Evolutionary conservation across 2,329 filamentous ascomycete genomes (phyloP), one percentile per base, ranked within the genome.

Genomic region (Beauveria brongniartii): DNA sequence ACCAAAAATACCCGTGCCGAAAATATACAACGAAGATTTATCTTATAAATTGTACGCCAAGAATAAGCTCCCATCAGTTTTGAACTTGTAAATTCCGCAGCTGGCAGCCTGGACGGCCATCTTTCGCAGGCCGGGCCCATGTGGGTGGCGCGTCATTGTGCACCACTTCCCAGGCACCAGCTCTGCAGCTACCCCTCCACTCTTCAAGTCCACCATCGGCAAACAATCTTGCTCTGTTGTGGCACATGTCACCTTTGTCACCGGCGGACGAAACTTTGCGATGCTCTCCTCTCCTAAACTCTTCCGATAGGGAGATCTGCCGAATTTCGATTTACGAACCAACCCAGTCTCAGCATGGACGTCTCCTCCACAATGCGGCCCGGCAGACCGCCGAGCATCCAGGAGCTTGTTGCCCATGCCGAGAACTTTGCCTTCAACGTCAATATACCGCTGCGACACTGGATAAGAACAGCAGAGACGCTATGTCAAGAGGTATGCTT

Each of bases 401-500:
- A 88, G 68, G 89, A 95, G 70, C 88, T 97, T 63, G 84, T 87
- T 12, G 79, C 82, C 34, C 85, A 87, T 66, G 94, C 93, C 3
- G 81, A 87, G 64, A 84, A 88, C 65, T 97, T 94, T 71, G 85
- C 89, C 61, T 97, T 92, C 77, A 90, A 92, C 71, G 81, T 82
- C 1, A 81, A 82, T 37, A 88, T 96, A 57, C 83, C 88, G 3
- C 80, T 97, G 61, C 88, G 87, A 65, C 86, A 89, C 72, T 96
- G 92, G 90, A 77, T 92, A 30, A 84, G 91, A 41, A 90, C 92
- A 2, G 90, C 91, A 6, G 86, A 89, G 63, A 90, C 88, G 5
- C 77, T 97, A 57, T 81, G 89, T 63, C 88, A 91, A 73, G 90
- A 96, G 83, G 92, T 95, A 67, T 55, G 80, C 72, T 40, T 8